A percentile compares a stretch with the other conserved stretches of the same genome.
phyloP scores from a whole-genome alignment of 345 rosid species.

The Lepidium africanum region DNA sequence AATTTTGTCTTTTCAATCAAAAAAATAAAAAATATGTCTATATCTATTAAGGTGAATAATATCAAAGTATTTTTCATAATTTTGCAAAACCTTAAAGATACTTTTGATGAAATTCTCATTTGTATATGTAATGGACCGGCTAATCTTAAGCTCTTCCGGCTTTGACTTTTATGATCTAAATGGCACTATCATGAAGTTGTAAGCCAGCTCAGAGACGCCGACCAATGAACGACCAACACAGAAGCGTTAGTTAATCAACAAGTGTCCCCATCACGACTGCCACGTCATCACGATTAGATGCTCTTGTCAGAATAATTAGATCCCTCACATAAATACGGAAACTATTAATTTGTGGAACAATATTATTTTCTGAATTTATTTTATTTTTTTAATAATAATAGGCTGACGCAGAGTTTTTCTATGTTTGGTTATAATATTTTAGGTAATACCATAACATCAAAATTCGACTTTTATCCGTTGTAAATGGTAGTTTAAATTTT shows the following conservation, averaged over 20 bases:
- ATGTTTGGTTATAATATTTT: no score
- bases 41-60: no score
- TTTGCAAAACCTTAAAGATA: no score
- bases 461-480: no score
- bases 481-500: no score
- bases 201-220: conserved; percentile 13
- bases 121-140: background rate
- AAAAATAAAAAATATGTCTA: no score
- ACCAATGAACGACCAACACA: conserved; percentile 15
- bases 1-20: no score
- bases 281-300: conserved; percentile 13
- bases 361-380: background rate
- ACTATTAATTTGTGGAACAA: background rate
- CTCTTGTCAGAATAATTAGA: conserved; percentile 1
- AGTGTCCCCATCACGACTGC: conserved; percentile 1
- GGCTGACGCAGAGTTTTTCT: no score
- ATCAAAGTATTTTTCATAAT: no score
- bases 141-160: background rate
- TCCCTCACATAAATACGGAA: background rate
- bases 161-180: conserved; percentile 10
- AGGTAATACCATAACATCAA: no score
- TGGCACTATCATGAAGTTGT: background rate
- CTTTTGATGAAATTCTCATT: no score
- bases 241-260: background rate
- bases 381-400: background rate